Percentiles rank a stretch among this genome's conserved stretches.
Conservation (phyloP, 306 rosid genomes). For the Vigna trinervia region DNA sequence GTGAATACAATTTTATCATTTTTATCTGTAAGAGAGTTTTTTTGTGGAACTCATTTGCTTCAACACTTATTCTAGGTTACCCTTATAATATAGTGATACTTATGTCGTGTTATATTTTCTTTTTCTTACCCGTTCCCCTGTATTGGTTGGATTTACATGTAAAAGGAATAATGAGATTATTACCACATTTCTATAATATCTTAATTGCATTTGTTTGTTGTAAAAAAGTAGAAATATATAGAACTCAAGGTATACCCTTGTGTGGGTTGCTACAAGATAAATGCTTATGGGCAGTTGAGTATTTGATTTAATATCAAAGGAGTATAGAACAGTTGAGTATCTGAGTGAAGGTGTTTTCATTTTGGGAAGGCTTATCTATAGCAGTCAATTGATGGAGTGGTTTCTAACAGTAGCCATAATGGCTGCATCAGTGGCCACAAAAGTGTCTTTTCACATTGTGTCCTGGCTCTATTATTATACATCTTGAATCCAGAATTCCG, state of each 20-base stretch:
- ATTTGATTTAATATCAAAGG: constrained; percentile 52
- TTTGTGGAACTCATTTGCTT: background rate
- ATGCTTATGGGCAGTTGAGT: constrained; percentile 44
- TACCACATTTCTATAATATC: background rate
- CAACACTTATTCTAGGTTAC: background rate
- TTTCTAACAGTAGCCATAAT: background rate
- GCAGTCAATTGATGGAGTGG: background rate
- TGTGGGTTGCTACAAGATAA: constrained; percentile 1
- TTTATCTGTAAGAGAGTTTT: background rate
- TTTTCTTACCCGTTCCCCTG: background rate
- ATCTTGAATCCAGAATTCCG: background rate
- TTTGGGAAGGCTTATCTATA: constrained; percentile 30
- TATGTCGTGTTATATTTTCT: background rate
- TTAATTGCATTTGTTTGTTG: background rate
- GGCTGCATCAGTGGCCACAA: background rate
- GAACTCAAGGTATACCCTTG: too few species aligned
- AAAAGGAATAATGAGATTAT: background rate
- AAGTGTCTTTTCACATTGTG: background rate
- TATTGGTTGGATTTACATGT: background rate
- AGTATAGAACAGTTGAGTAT: constrained; percentile 11
- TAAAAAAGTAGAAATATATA: background rate
- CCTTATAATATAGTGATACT: background rate
- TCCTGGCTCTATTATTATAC: background rate
- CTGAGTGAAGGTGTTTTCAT: constrained; percentile 41
- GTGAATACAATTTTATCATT: background rate